Conservation (phyloP, 148 eudicot species). For the Vaccinium vitisidaea region DNA sequence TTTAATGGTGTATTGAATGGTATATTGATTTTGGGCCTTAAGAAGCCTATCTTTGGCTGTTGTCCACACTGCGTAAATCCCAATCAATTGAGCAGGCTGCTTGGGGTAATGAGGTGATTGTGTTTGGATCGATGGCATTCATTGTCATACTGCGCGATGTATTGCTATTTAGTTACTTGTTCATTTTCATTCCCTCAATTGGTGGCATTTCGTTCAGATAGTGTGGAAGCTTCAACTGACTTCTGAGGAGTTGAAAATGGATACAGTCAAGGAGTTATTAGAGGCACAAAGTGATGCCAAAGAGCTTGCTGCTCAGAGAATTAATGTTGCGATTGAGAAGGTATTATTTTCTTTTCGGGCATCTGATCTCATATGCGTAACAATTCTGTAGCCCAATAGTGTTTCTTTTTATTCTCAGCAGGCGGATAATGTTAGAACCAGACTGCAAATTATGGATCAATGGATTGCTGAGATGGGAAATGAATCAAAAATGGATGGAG, state of each 20-base stretch:
- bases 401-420: constrained; percentile 4
- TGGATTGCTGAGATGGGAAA: constrained; percentile 12
- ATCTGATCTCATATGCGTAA: neutral
- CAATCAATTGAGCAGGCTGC: neutral
- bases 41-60: neutral
- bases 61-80: neutral
- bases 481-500: constrained; percentile 15
- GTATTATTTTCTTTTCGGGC: neutral
- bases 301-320: constrained; percentile 11
- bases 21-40: neutral
- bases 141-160: neutral
- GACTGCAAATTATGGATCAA: constrained; percentile 19
- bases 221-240: constrained; percentile 44
- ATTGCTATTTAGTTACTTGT: neutral
- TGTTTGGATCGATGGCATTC: neutral
- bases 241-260: constrained; percentile 36
- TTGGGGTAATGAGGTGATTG: neutral
- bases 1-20: too few species aligned
- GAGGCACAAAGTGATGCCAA: constrained; percentile 19
- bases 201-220: constrained; percentile 35
- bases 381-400: neutral
- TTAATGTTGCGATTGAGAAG: neutral
- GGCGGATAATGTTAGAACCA: constrained; percentile 13
- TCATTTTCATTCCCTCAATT: neutral
- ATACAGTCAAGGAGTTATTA: constrained; percentile 40